phyloP scores from a whole-genome alignment of 2,329 filamentous ascomycete genomes.

The Alternaria triticimaculans region DNA sequence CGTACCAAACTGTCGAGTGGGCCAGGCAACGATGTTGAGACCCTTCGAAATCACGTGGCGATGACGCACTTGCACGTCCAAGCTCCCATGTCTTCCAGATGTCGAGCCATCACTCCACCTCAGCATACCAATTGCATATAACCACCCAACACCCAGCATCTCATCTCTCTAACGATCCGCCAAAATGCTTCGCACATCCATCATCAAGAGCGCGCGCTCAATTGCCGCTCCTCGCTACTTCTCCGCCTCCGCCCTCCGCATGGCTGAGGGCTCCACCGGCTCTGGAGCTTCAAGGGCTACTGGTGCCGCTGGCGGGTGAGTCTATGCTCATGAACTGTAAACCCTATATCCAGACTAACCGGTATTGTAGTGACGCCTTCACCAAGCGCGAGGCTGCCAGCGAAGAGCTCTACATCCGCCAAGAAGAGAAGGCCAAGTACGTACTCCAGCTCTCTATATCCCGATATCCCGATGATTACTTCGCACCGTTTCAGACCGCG shows the following conservation, averaged over 20 bases:
- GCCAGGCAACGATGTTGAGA: neutral
- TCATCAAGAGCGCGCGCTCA: conserved; percentile 51
- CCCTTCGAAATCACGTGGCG: conserved; percentile 16
- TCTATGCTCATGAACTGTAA: conserved; percentile 1
- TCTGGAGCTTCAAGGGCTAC: conserved; percentile 51
- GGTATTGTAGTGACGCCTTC: conserved; percentile 77
- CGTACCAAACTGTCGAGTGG: neutral
- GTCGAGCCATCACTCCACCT: conserved; percentile 34
- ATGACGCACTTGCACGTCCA: conserved; percentile 33
- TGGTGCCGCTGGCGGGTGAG: conserved; percentile 48
- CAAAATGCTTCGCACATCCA: conserved; percentile 48
- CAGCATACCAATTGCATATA: conserved; percentile 23
- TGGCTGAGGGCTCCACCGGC: conserved; percentile 56
- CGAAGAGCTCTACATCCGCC: conserved; percentile 83
- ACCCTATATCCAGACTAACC: conserved; percentile 9
- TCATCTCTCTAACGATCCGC: conserved; percentile 14
- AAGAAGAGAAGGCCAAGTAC: conserved; percentile 87
- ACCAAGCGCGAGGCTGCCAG: conserved; percentile 86
- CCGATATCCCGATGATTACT: conserved; percentile 1
- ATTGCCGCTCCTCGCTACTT: conserved; percentile 50
- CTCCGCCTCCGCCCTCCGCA: conserved; percentile 51
- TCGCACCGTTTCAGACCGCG: neutral
- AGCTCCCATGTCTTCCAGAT: conserved; percentile 18
- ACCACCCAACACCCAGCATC: conserved; percentile 13
- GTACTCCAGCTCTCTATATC: conserved; percentile 11